Base-by-base conservation (phyloP, 2,329 filamentous ascomycete species). In the Xylaria digitata region DNA sequence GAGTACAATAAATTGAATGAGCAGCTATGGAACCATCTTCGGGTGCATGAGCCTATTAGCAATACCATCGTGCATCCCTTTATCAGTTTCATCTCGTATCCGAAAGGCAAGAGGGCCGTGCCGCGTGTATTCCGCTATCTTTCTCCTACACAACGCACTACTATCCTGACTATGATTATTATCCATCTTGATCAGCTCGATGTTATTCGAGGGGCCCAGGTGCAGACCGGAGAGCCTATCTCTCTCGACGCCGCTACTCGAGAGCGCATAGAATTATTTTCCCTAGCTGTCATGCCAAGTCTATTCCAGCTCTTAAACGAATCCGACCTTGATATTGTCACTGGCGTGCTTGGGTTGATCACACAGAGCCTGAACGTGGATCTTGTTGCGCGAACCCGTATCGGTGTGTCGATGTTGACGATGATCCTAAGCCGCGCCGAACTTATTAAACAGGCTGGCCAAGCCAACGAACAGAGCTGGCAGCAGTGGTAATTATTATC, bases 21-120 rank as follows among this genome's bases (percentile, higher is more conserved):
- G 55, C 89, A 91, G 77, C 85, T 99, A 13, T 99, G 96, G 96
- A 83, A 87, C 48, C 89, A 92, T 65, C 86, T 97, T 57, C 97
- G 96, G 82, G 93, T 99, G 56, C 93, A 97, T 81, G 95, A 97
- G 77, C 94, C 94, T 0, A 96, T 97, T 72, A 91, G 88, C 32
- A 86, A 84, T 52, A 92, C 90, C 59, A 87, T 91, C 3, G 85
- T 89, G 19, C 96, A 99, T 78, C 96, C 96, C 0, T 99, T 99
- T 81, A 97, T 99, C 73, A 93, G 94, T 53, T 95, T 99, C 78
- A 84, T 99, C 53, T 97, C 94, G 4, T 96, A 96, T 75, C 89
- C 90, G 72, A 99, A 99, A 83, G 96, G 96, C 76, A 98, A 97
- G 83, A 97, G 96, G 82, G 93, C 92, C 1, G 93, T 99, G 67